phyloP scores from a whole-genome alignment of 495 filamentous ascomycete genomes.

The Neurospora africana region DNA sequence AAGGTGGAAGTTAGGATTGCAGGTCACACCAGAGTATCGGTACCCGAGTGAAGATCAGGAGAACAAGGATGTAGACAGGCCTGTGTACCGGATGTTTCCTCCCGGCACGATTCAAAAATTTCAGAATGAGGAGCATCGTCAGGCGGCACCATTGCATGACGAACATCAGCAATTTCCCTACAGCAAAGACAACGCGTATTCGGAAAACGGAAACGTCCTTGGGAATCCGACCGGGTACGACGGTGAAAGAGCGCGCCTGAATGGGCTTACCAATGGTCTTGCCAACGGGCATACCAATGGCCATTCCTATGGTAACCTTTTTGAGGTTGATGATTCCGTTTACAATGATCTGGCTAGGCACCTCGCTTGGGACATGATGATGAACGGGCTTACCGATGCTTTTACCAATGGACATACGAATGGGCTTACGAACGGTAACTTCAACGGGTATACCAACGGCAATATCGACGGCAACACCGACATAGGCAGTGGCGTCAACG shows the following conservation, averaged over 20 bases:
- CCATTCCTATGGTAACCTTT: too few species aligned
- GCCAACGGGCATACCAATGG: too few species aligned
- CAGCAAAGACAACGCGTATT: not conserved
- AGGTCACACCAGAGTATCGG: not conserved
- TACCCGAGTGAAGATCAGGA: not conserved
- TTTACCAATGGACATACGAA: too few species aligned
- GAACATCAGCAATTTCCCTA: not conserved
- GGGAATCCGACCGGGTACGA: not conserved
- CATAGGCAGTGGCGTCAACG: not conserved
- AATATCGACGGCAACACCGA: not conserved
- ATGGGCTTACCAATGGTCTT: not conserved
- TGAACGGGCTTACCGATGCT: too few species aligned
- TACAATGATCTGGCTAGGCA: too few species aligned
- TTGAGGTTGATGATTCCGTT: too few species aligned
- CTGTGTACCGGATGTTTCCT: not conserved
- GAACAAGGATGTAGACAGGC: not conserved
- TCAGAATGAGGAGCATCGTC: not conserved
- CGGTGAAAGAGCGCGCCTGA: not conserved
- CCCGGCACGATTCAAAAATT: not conserved
- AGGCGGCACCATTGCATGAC: not conserved
- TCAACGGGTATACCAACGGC: not conserved
- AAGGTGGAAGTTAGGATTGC: not conserved
- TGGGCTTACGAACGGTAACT: not conserved
- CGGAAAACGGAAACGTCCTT: not conserved
- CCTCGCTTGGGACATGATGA: too few species aligned